These are phyloP conservation scores for Verticillium longisporum DNA, from an alignment of 2,329 filamentous ascomycete genomes.

Conservation along the genomic window DNA sequence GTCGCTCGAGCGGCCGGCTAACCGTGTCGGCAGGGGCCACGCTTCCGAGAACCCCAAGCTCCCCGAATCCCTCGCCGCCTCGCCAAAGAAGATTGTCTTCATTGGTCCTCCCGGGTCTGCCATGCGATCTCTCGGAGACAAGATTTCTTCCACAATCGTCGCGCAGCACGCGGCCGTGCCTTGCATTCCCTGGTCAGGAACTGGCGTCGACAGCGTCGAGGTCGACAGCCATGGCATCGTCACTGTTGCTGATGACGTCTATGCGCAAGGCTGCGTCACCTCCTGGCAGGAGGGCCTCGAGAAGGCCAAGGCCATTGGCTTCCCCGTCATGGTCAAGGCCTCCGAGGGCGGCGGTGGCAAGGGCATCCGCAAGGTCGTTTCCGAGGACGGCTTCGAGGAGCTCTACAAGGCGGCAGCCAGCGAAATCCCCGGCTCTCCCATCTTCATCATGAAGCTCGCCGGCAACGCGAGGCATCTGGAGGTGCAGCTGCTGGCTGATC, in stretches of 20 bases:
- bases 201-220: conserved; percentile 74
- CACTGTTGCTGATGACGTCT: conserved; percentile 79
- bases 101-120: conserved; percentile 96
- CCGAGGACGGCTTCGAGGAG: conserved; percentile 75
- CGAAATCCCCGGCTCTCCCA: conserved; percentile 96
- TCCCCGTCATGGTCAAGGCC: conserved; percentile 99
- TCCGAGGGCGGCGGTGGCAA: conserved; percentile 98
- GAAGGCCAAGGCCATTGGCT: conserved; percentile 85
- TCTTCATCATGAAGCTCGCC: conserved; percentile 99
- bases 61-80: conserved; percentile 90
- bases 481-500: conserved; percentile 93
- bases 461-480: conserved; percentile 95
- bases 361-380: conserved; percentile 92
- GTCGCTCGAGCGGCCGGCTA: conserved; percentile 2
- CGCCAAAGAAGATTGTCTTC: conserved; percentile 97
- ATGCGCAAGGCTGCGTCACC: conserved; percentile 84
- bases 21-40: conserved; percentile 63
- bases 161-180: conserved; percentile 94
- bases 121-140: conserved; percentile 98
- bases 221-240: conserved; percentile 82
- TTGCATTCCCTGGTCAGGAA: conserved; percentile 99
- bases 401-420: conserved; percentile 94
- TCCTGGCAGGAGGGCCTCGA: conserved; percentile 84
- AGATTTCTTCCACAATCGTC: conserved; percentile 98
- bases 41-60: conserved; percentile 98